These are phyloP conservation scores for Thelonectria olida DNA, from an alignment of 2,329 filamentous ascomycete genomes.

Conservation along the genomic window DNA sequence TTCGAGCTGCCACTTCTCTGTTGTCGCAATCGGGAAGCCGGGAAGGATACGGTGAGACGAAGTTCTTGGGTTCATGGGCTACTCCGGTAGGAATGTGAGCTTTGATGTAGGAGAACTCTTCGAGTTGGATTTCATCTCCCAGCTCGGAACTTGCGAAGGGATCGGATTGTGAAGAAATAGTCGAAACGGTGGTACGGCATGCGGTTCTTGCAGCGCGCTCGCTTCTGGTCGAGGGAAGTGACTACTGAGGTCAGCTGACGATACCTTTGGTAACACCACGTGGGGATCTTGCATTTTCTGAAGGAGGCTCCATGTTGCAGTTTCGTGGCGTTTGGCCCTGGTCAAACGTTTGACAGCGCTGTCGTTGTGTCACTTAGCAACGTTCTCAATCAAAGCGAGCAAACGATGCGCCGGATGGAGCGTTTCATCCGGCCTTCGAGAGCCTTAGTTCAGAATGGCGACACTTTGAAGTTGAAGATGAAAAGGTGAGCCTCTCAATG, in stretches of 20 bases:
- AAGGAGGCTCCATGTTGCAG: constrained; percentile 3
- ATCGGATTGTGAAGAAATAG: constrained; percentile 5
- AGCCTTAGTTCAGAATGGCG: neutral
- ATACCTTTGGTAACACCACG: neutral
- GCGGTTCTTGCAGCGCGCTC: neutral
- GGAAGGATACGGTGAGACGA: constrained; percentile 29
- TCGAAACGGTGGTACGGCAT: neutral
- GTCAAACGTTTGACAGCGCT: neutral
- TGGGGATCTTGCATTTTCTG: constrained; percentile 6
- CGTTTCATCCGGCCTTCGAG: neutral
- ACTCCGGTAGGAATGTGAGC: constrained; percentile 1
- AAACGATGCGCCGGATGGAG: neutral
- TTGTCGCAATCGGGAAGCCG: neutral
- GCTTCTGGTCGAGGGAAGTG: neutral
- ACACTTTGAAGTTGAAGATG: neutral
- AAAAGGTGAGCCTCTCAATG: neutral
- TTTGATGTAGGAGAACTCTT: constrained; percentile 25
- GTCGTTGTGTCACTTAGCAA: neutral
- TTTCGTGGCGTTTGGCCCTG: neutral
- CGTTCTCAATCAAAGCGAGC: neutral
- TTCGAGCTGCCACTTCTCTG: neutral
- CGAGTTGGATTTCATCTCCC: constrained; percentile 20
- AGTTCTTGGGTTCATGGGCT: constrained; percentile 20
- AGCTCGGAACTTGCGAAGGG: constrained; percentile 7
- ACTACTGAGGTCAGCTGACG: constrained; percentile 8